Evolutionary conservation across 768 basidiomycete species (phyloP).

Genomic region (Agaricus subrufescens): DNA sequence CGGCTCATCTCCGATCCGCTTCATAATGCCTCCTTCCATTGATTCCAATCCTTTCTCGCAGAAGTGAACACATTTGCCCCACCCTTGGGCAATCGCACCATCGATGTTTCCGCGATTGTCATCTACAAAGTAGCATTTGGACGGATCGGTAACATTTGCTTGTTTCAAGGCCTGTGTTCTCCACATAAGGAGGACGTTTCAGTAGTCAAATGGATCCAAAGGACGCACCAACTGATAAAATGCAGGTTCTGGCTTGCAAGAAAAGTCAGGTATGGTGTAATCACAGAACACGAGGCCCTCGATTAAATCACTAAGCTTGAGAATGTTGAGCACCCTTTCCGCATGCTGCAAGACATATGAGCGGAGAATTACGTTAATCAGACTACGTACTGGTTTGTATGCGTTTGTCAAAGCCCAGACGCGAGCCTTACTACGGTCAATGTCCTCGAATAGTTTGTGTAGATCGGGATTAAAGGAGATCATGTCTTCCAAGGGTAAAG

Average conservation of each 20-base stretch:
- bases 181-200: neutral
- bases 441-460: conserved; percentile 69
- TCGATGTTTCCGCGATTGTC: conserved; percentile 69
- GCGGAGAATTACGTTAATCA: neutral
- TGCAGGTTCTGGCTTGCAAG: conserved; percentile 76
- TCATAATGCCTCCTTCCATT: conserved; percentile 58
- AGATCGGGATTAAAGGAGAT: conserved; percentile 59
- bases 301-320: conserved; percentile 67
- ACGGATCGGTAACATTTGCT: conserved; percentile 58
- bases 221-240: conserved; percentile 57
- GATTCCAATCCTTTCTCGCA: conserved; percentile 61
- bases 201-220: neutral
- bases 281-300: conserved; percentile 79
- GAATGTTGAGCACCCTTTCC: conserved; percentile 68
- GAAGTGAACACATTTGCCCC: conserved; percentile 75
- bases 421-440: conserved; percentile 70
- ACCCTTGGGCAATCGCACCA: conserved; percentile 60
- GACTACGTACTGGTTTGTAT: conserved; percentile 54
- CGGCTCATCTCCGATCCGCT: conserved; percentile 36
- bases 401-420: conserved; percentile 89
- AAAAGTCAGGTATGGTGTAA: conserved; percentile 60
- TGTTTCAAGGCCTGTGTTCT: conserved; percentile 54
- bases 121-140: conserved; percentile 76
- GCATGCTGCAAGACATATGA: conserved; percentile 58
- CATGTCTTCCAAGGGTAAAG: conserved; percentile 77